phyloP scores from a whole-genome alignment of 2,329 filamentous ascomycete genomes.

The Macrophomina phaseolina region DNA sequence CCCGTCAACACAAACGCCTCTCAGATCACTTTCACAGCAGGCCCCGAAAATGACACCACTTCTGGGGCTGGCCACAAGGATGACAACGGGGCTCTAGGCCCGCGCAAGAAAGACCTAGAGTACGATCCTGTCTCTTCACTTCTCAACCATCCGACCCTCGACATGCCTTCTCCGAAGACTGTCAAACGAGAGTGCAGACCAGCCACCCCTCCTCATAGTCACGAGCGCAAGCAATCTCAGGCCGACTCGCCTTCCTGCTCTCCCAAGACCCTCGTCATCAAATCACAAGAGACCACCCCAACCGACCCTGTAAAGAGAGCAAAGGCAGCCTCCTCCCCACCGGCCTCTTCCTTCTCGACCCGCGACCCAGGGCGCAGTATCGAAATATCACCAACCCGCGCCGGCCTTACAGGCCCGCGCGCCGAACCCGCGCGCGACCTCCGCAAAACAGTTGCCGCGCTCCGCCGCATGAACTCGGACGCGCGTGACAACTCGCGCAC shows the following conservation, averaged over 20 bases:
- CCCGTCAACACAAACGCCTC: slow-evolving; percentile 26
- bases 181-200: neutral
- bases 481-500: slow-evolving; percentile 29
- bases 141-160: slow-evolving; percentile 28
- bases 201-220: neutral
- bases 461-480: slow-evolving; percentile 47
- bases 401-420: slow-evolving; percentile 38
- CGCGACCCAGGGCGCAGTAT: slow-evolving; percentile 30
- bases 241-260: slow-evolving; percentile 41
- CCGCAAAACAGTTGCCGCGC: slow-evolving; percentile 40
- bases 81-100: neutral
- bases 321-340: neutral
- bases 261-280: slow-evolving; percentile 42
- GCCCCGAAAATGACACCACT: neutral
- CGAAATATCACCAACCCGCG: neutral
- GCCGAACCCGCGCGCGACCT: slow-evolving; percentile 36
- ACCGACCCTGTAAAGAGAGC: neutral
- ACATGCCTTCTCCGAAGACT: neutral
- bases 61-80: neutral
- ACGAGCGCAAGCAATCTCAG: neutral
- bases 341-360: slow-evolving; percentile 34
- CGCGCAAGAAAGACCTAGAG: slow-evolving; percentile 6
- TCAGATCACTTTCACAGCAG: neutral
- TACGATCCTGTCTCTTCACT: slow-evolving; percentile 34
- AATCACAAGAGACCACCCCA: slow-evolving; percentile 14